Percentiles rank a stretch among this genome's conserved stretches.
phyloP scores from a whole-genome alignment of 805 yeast species.

The Ogataea trehaloabstinens region DNA sequence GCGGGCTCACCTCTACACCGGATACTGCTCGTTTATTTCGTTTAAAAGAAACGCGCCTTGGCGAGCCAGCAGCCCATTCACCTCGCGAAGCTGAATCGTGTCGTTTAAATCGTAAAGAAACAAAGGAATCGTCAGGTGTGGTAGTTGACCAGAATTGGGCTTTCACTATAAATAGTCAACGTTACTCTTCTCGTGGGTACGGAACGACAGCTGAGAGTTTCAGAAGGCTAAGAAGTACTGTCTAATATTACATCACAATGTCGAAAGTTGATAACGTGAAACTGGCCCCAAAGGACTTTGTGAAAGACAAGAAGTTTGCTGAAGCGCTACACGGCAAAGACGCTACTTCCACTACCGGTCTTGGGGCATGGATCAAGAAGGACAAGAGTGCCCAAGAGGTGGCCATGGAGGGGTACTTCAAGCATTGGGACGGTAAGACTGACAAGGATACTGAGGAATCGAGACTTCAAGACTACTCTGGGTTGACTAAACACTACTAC shows the following conservation, averaged over 20 bases:
- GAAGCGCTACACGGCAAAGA: conserved; percentile 81
- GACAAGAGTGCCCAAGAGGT: conserved; percentile 75
- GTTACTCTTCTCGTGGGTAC: too few species aligned
- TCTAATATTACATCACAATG: conserved; percentile 2
- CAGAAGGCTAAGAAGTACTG: too few species aligned
- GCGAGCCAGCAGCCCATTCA: too few species aligned
- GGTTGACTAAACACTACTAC: conserved; percentile 91
- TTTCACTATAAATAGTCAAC: too few species aligned
- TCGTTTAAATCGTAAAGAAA: not conserved
- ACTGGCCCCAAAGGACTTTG: conserved; percentile 54
- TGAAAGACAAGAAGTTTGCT: conserved; percentile 70
- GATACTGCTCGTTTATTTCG: conserved; percentile 1
- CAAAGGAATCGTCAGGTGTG: too few species aligned
- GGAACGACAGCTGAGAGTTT: too few species aligned
- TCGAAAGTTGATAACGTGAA: conserved; percentile 17
- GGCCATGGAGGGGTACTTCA: conserved; percentile 87
- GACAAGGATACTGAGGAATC: conserved; percentile 64
- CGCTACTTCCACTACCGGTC: conserved; percentile 63
- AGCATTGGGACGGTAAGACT: conserved; percentile 95
- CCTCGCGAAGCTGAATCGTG: too few species aligned
- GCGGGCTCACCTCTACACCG: conserved; percentile 1
- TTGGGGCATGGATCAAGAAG: conserved; percentile 74
- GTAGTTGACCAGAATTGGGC: too few species aligned
- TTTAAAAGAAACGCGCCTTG: not conserved
- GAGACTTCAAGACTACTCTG: conserved; percentile 83